A percentile compares a stretch with the other conserved stretches of the same genome.
Conservation (phyloP, 495 filamentous ascomycete species). For the Aspergillus nanangensis region DNA sequence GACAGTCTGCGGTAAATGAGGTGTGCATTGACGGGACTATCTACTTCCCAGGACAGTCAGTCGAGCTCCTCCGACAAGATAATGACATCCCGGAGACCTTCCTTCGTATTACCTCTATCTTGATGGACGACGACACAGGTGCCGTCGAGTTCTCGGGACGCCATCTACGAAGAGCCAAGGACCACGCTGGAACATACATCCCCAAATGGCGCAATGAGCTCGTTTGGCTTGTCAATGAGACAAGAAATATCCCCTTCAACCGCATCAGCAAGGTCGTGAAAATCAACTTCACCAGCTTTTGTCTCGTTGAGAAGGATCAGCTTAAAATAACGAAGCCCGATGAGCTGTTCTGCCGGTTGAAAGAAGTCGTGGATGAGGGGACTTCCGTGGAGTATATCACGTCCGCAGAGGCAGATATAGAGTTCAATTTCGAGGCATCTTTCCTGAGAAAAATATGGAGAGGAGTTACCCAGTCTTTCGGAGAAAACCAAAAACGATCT, state of each 20-base stretch:
- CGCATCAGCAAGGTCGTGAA: constrained; percentile 17
- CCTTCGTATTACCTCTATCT: not conserved
- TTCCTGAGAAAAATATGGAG: constrained; percentile 28
- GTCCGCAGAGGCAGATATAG: constrained; percentile 20
- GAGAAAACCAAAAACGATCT: constrained; percentile 5
- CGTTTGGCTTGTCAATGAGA: constrained; percentile 21
- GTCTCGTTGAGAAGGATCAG: constrained; percentile 6
- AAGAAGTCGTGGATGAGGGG: constrained; percentile 11
- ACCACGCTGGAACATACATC: constrained; percentile 12
- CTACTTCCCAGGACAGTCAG: too few species aligned
- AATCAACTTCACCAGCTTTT: constrained; percentile 32
- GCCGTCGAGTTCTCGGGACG: not conserved
- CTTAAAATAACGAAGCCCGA: not conserved
- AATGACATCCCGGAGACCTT: too few species aligned
- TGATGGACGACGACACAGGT: too few species aligned
- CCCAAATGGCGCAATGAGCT: constrained; percentile 18
- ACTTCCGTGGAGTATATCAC: constrained; percentile 25
- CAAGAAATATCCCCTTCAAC: constrained; percentile 11
- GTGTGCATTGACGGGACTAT: too few species aligned
- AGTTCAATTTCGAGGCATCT: constrained; percentile 1
- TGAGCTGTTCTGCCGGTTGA: constrained; percentile 27
- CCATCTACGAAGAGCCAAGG: not conserved
- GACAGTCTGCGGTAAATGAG: too few species aligned
- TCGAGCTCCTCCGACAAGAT: too few species aligned
- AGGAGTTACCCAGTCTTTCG: constrained; percentile 24